These are phyloP conservation scores for bread wheat (Triticum aestivum) DNA, from an alignment of 176 grass and related monocot species.

Conservation along the genomic window IWGSC_CS_RefSeq_v2.1 NC_057799.1:21598916-21599415, in stretches of 20 bases:
- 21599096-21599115: not conserved
- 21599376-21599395: slow-evolving; percentile 97
- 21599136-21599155: not conserved
- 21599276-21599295: not conserved
- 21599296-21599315: not conserved
- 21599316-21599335: slow-evolving; percentile 74
- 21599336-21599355: slow-evolving; percentile 90
- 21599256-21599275: not conserved
- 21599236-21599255: slow-evolving; percentile 80
- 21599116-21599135: not conserved
- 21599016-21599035: slow-evolving; percentile 46
- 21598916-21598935: not conserved
- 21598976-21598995: not conserved
- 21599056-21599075: slow-evolving; percentile 69
- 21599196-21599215: slow-evolving; percentile 83
- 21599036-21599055: slow-evolving; percentile 99
- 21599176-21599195: slow-evolving; percentile 86
- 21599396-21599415: slow-evolving; percentile 86
- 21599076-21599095: slow-evolving; percentile 83
- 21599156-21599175: slow-evolving; percentile 47
- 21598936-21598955: not conserved
- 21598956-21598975: not conserved
- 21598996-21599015: slow-evolving; percentile 12
- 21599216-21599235: slow-evolving; percentile 85
- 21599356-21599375: slow-evolving; percentile 94